Percentiles rank a stretch among this genome's conserved stretches.
These are phyloP conservation scores for Chrysoporthe puriensis DNA, from an alignment of 2,329 filamentous ascomycete species.

Conservation along the genomic window DNA sequence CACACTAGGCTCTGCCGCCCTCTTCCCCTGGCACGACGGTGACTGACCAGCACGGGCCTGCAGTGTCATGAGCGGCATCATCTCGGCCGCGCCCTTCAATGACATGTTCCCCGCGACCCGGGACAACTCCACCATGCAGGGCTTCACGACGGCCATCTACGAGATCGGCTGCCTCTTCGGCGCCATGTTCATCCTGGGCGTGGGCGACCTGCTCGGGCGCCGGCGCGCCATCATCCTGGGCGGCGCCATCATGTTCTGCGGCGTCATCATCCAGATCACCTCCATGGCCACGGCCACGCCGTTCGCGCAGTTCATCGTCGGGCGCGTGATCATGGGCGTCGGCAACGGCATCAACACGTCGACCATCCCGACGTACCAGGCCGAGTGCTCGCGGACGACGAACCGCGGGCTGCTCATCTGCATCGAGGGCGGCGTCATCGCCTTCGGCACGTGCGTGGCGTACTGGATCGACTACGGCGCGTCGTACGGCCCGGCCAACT, in stretches of 20 bases:
- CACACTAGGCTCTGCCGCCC: no score
- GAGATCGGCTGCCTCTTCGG: conserved; percentile 50
- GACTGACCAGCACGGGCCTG: conserved; percentile 22
- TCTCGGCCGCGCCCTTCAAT: conserved; percentile 54
- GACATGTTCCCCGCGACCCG: conserved; percentile 49
- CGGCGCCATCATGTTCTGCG: conserved; percentile 61
- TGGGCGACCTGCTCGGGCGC: conserved; percentile 57
- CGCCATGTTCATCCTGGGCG: conserved; percentile 51
- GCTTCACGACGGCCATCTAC: conserved; percentile 52
- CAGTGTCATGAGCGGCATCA: conserved; percentile 57
- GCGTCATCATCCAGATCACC: conserved; percentile 61
- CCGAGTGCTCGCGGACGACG: conserved; percentile 48
- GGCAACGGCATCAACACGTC: conserved; percentile 57
- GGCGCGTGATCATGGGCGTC: conserved; percentile 54
- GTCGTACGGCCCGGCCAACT: conserved; percentile 44
- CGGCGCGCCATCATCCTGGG: conserved; percentile 61
- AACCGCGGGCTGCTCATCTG: conserved; percentile 49
- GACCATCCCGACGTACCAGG: conserved; percentile 53
- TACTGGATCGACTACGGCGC: conserved; percentile 56
- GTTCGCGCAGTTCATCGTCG: conserved; percentile 51
- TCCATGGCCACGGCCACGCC: conserved; percentile 35
- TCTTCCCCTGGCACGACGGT: no score
- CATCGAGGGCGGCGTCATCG: conserved; percentile 50
- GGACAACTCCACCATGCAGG: conserved; percentile 51
- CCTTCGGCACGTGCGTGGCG: conserved; percentile 44